Evolutionary conservation across 139 green algal species (phyloP), one percentile per base, ranked within the genome.

Genomic region (Choricystis sp.): DNA sequence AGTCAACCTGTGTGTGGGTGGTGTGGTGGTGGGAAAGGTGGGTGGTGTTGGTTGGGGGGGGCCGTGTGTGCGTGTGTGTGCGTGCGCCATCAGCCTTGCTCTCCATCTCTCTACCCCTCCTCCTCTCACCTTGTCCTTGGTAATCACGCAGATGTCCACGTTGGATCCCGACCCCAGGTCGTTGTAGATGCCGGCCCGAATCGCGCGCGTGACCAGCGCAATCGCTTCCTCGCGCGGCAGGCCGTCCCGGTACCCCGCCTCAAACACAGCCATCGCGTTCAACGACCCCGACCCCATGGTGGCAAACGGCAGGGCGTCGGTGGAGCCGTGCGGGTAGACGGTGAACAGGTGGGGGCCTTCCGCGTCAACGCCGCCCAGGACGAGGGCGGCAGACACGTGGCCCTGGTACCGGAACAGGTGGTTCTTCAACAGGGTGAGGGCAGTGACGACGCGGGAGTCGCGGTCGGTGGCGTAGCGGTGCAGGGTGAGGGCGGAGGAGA

Each of bases 351-450:
- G 93, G 5, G 93, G 89, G 2, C 93, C 93, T 22, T 87, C 85
- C 61, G 90, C 66, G 69, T 99, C 93, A 19, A 93, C 79, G 19
- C 93, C 93, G 16, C 93, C 93, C 27, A 99, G 80, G 22, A 99
- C 87, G 16, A 99, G 79, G 29, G 93, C 93, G 16, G 93, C 93
- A 49, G 75, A 84, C 9, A 99, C 82, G 65, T 99, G 81, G 0
- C 94, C 94, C 66, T 99, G 94, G 73, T 99, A 96, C 70, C 77
- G 83, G 86, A 98, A 97, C 3, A 99, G 79, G 67, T 99, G 94
- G 28, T 72, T 79, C 75, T 99, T 99, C 14, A 99, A 76, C 67
- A 99, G 75, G 1, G 92, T 98, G 64, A 97, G 77, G 2, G 92
- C 87, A 2, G 88, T 97, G 52, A 96, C 72, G 16, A 97, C 85